Conservation (phyloP, 768 basidiomycete genomes). For the Lactarius deliciosus region DNA sequence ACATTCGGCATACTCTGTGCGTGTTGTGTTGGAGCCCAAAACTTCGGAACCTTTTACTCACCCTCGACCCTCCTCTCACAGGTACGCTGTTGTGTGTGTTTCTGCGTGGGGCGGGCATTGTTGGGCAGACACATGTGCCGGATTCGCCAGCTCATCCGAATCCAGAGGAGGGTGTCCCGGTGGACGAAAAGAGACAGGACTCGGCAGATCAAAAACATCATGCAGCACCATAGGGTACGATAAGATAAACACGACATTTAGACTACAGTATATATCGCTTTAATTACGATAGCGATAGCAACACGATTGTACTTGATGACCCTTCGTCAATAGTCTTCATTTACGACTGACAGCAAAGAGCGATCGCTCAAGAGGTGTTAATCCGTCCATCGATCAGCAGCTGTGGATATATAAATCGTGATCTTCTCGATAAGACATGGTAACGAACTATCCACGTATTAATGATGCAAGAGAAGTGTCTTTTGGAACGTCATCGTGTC, state of each 20-base stretch:
- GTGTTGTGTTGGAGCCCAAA: conserved; percentile 24
- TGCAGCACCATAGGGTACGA: background rate
- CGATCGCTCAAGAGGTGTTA: too few species aligned
- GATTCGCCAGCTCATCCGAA: background rate
- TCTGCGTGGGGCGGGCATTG: conserved; percentile 44
- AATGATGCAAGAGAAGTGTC: background rate
- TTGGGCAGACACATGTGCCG: conserved; percentile 36
- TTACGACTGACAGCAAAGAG: too few species aligned
- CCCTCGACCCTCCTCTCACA: background rate
- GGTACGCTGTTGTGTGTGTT: conserved; percentile 22
- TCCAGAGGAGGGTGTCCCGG: background rate
- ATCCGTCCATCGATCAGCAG: background rate
- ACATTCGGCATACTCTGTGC: conserved; percentile 61
- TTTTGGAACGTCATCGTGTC: background rate
- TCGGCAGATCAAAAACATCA: background rate
- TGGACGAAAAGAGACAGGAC: background rate
- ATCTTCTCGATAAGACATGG: background rate
- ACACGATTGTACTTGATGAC: background rate
- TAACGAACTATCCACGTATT: background rate
- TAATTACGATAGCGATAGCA: too few species aligned
- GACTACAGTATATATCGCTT: background rate
- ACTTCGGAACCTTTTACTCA: conserved; percentile 1
- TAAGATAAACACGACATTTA: background rate
- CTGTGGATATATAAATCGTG: background rate
- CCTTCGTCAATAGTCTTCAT: background rate